Base-by-base conservation (phyloP, 768 basidiomycete genomes). In the Artomyces pyxidatus region DNA sequence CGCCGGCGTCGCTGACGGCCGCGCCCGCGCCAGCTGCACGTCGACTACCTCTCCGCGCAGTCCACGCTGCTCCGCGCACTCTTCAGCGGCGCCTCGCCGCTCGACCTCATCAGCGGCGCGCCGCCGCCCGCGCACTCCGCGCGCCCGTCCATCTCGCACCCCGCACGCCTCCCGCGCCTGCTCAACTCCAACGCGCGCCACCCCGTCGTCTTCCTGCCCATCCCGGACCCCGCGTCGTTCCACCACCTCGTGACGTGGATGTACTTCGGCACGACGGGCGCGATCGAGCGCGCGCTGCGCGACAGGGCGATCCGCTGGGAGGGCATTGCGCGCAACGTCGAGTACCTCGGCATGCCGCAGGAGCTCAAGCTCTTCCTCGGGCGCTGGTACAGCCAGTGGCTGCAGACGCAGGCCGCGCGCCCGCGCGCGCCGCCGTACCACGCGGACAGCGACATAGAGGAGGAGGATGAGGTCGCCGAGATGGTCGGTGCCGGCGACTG, bases 251-350 rank as follows among this genome's bases (percentile, higher is more conserved):
- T 87, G 55, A 81, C 87, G 58, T 89, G 82, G 81, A 80, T 87
- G 74, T 88, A 88, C 68, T 90, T 87, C 65, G 89, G 88, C 26
- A 71, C 76, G 52, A 78, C 78, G 11, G 65, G 68, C 37, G 72
- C 71, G 47, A 83, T 95, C 58, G 78, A 85, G 59, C 72, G 78
- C 21, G 81, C 77, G 37, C 76, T 95, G 11, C 75, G 78, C 52
- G 67, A 71, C 17, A 81, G 83, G 17, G 63, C 71, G 45, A 73
- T 90, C 39, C 77, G 78, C 41, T 94, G 90, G 91, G 86, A 92
- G 58, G 88, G 88, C 25, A 71, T 94, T 52, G 88, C 88, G 17
- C 80, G 85, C 51, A 95, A 93, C 63, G 89, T 85, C 61, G 90
- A 94, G 61, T 94, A 89, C 60, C 81, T 95, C 42, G 84, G 81